A percentile compares a stretch with the other conserved stretches of the same genome.
These are phyloP conservation scores for Pisolithus marmoratus DNA, from an alignment of 768 basidiomycete genomes.

Conservation along the genomic window DNA sequence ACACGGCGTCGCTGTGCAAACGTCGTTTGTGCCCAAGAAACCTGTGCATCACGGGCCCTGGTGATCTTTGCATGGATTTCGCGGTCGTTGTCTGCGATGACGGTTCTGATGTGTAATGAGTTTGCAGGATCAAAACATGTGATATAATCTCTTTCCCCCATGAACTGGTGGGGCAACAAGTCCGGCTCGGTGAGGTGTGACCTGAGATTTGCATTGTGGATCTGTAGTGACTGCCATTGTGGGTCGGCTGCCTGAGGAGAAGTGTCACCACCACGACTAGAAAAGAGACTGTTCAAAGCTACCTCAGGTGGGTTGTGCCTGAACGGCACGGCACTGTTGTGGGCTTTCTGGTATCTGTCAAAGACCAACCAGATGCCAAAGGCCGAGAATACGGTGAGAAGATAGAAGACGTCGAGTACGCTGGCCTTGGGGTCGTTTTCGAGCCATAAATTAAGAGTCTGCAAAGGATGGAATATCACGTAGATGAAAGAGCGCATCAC, in stretches of 20 bases:
- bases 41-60: conserved; percentile 60
- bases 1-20: conserved; percentile 81
- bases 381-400: conserved; percentile 64
- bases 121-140: conserved; percentile 93
- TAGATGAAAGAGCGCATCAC: conserved; percentile 29
- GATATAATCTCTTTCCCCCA: conserved; percentile 59
- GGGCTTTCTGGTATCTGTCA: conserved; percentile 65
- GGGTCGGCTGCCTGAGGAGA: conserved; percentile 50
- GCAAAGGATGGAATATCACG: conserved; percentile 44
- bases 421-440: conserved; percentile 43
- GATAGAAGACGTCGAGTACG: conserved; percentile 60
- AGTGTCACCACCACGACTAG: conserved; percentile 13
- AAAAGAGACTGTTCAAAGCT: conserved; percentile 13
- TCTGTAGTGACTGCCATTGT: conserved; percentile 47
- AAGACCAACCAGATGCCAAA: conserved; percentile 78
- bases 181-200: conserved; percentile 56
- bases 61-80: conserved; percentile 74
- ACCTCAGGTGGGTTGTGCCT: conserved; percentile 54
- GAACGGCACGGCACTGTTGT: conserved; percentile 73
- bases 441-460: conserved; percentile 42
- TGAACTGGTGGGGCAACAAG: conserved; percentile 44
- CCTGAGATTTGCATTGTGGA: conserved; percentile 54
- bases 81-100: conserved; percentile 64
- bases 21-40: conserved; percentile 64
- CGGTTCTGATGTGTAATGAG: conserved; percentile 71